Percentiles rank a stretch among this genome's conserved stretches.
These are phyloP conservation scores for Mortierella sp. DNA, from an alignment of 371 early-diverging fungal genomes.

Conservation along the genomic window DNA sequence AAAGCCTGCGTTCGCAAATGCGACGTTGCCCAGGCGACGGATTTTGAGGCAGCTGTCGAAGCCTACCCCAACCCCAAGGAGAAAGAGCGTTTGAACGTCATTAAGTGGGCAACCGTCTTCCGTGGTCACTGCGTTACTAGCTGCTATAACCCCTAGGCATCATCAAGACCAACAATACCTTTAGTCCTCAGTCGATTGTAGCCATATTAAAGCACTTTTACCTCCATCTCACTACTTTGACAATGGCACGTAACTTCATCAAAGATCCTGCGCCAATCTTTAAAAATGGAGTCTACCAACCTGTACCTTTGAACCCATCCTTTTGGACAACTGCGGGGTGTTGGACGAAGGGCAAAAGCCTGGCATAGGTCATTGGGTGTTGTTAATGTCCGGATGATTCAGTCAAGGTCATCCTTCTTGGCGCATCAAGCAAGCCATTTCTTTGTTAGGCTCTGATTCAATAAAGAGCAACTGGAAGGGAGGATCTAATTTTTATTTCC, in stretches of 20 bases:
- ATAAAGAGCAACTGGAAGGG: neutral
- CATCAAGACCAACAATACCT: conserved; percentile 16
- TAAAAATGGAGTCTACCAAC: neutral
- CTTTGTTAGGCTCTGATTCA: conserved; percentile 6
- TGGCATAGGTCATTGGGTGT: neutral
- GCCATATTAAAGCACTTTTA: conserved; percentile 18
- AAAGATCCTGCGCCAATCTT: neutral
- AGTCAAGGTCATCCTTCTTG: conserved; percentile 5
- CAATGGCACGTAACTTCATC: conserved; percentile 14
- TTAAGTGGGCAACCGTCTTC: conserved; percentile 34
- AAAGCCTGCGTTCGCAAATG: conserved; percentile 16
- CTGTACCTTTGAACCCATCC: conserved; percentile 16
- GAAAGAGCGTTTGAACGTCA: neutral
- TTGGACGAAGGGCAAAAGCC: neutral
- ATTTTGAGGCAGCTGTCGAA: conserved; percentile 10
- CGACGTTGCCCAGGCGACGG: conserved; percentile 3
- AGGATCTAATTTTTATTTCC: conserved; percentile 1
- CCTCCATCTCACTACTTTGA: conserved; percentile 16
- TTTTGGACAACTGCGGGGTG: neutral
- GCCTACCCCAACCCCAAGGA: conserved; percentile 15
- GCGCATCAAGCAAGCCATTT: conserved; percentile 1
- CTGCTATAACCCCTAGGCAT: conserved; percentile 3
- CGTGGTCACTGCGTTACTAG: conserved; percentile 12
- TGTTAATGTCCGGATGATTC: neutral
- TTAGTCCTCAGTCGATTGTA: conserved; percentile 12